phyloP scores from a whole-genome alignment of 1,284 basidiomycete species.

The Cryptococcus sp. region DNA sequence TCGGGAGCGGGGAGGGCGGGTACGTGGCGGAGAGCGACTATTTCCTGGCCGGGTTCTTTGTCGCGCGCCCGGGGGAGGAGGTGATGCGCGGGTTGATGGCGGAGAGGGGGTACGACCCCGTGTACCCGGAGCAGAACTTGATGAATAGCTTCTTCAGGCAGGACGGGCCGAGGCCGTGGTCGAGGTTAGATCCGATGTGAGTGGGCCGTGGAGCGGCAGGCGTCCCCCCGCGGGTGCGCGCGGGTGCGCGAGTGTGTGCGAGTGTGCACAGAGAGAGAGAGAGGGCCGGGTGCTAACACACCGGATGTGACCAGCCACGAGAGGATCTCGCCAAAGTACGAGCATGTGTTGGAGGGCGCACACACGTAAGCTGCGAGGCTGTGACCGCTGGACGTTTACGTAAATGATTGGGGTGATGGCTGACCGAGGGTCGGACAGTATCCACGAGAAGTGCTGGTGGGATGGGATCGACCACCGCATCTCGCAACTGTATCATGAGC shows the following conservation, averaged over 20 bases:
- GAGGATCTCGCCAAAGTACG: neutral
- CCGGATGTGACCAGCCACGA: neutral
- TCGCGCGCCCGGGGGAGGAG: slow-evolving; percentile 51
- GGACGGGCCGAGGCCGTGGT: no score
- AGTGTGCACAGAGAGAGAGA: no score
- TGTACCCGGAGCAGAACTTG: slow-evolving; percentile 12
- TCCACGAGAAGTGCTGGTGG: slow-evolving; percentile 13
- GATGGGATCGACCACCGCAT: slow-evolving; percentile 2
- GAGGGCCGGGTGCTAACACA: no score
- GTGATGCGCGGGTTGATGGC: slow-evolving; percentile 81
- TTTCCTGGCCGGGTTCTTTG: slow-evolving; percentile 11
- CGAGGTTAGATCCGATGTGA: no score
- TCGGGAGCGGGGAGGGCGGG: neutral
- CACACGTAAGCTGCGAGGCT: slow-evolving; percentile 8
- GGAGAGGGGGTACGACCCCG: slow-evolving; percentile 52
- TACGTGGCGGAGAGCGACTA: neutral
- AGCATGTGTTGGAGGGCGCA: slow-evolving; percentile 10
- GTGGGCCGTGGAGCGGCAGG: no score
- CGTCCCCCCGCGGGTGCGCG: no score
- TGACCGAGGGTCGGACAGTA: neutral
- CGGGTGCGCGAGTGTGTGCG: no score
- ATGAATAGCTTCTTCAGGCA: no score
- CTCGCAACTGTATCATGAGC: slow-evolving; percentile 4
- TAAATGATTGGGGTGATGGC: neutral
- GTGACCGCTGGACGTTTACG: neutral